Evolutionary conservation across 2,329 filamentous ascomycete species (phyloP).

Genomic region (Triangularia setosa): DNA sequence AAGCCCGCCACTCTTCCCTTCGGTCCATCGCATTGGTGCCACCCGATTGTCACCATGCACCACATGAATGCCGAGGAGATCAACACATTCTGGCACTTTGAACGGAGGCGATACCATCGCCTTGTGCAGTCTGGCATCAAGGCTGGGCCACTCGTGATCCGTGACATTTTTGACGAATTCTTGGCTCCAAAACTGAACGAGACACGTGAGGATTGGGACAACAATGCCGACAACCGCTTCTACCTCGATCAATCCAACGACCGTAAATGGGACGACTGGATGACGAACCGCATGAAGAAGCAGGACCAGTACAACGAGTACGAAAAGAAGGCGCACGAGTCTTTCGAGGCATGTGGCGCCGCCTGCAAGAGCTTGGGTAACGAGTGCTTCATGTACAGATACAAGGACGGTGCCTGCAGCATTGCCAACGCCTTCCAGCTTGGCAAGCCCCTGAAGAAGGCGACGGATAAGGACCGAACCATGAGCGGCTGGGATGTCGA

Average conservation of each 20-base stretch:
- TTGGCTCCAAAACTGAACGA: slow-evolving; percentile 38
- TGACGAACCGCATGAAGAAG: slow-evolving; percentile 32
- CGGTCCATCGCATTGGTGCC: slow-evolving; percentile 48
- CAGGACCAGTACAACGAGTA: slow-evolving; percentile 31
- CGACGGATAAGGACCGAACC: slow-evolving; percentile 29
- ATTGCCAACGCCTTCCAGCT: slow-evolving; percentile 36
- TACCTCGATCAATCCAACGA: slow-evolving; percentile 36
- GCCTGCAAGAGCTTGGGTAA: slow-evolving; percentile 38
- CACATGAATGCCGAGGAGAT: slow-evolving; percentile 50
- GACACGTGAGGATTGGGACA: slow-evolving; percentile 50
- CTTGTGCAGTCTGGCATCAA: slow-evolving; percentile 13
- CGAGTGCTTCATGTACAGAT: slow-evolving; percentile 42
- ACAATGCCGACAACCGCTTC: slow-evolving; percentile 42
- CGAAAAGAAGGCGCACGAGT: slow-evolving; percentile 41
- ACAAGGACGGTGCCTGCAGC: slow-evolving; percentile 37
- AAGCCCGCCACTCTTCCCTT: slow-evolving; percentile 50
- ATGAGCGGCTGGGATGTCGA: slow-evolving; percentile 41
- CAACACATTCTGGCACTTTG: slow-evolving; percentile 48
- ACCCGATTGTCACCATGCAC: slow-evolving; percentile 54
- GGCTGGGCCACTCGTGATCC: slow-evolving; percentile 37
- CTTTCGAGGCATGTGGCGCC: slow-evolving; percentile 40
- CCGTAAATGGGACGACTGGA: slow-evolving; percentile 31
- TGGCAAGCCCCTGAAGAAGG: slow-evolving; percentile 36
- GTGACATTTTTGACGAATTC: slow-evolving; percentile 47
- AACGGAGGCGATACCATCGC: slow-evolving; percentile 36